Base-by-base conservation (phyloP, 2,329 filamentous ascomycete species). In the Colletotrichum abscissum region DNA sequence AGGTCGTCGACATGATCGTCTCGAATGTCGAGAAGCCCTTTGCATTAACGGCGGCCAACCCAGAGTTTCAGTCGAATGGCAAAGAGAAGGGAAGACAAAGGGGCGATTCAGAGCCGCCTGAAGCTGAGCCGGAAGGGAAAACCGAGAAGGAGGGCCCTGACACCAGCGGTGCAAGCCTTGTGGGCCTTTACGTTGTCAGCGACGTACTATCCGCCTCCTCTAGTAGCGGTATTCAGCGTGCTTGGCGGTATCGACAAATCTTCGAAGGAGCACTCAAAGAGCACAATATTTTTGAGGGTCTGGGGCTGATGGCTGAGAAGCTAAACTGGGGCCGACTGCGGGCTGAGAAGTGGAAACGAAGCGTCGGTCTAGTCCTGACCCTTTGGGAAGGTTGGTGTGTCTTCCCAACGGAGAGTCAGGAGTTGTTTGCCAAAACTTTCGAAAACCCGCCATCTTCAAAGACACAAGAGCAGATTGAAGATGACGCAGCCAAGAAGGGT, bases 1-100 rank as follows among this genome's bases (percentile, higher is more conserved):
- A 98, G 84, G 92, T 98, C 46, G 95, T 97, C n/a, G 90, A 96
- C 63, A 90, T 97, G 83, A 92, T 98, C 49, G 89, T 97, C 0
- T 88, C 91, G 1, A 98, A 99, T 78, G 88, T 98, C 42, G 88
- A 93, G 72, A 90, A 88, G 64, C 97, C 97, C 0, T 91, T 97
- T 71, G 89, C 92, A 6, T 90, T 92, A 76, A 94, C 92, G 1
- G 89, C 88, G 7, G 93, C 93, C 28, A 95, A 94, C 81, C 11
- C 77, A 9, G 74, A 68, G n/a, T 66, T 56, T 55, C 68, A 62
- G 28, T 55, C 46, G 12, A 63, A 49, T 22, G 58, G 11, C 62
- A 72, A 68, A 58, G 68, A 72, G 22, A 74, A 81, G 12, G 78
- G 80, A 16, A 81, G 78, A 22, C 79, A 79, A 5, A 80, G 80